Conservation (phyloP, 129 eudicot genomes). For the Smallanthus sonchifolius region DNA sequence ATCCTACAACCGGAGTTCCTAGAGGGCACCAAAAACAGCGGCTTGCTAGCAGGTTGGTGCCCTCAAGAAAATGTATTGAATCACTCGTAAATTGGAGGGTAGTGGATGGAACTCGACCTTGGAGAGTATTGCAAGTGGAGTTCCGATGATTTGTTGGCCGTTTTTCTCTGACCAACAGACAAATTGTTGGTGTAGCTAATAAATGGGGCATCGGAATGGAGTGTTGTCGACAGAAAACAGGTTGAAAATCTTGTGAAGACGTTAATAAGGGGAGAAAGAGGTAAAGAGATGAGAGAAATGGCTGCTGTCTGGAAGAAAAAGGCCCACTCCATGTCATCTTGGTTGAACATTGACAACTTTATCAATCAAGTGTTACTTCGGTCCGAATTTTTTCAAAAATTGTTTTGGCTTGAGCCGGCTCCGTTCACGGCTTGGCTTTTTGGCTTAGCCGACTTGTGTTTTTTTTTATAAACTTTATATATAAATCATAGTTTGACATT, state of each 20-base stretch:
- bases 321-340: slow-evolving; percentile 19
- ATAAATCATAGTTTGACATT: no score
- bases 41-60: slow-evolving; percentile 24
- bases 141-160: slow-evolving; percentile 30
- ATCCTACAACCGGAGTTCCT: slow-evolving; percentile 19
- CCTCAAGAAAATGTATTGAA: slow-evolving; percentile 20
- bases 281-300: slow-evolving; percentile 22
- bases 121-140: slow-evolving; percentile 4
- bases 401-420: no score
- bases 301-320: slow-evolving; percentile 18
- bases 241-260: slow-evolving; percentile 21
- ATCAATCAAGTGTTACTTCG: slow-evolving; percentile 2
- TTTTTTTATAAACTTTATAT: no score
- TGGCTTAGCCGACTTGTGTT: no score
- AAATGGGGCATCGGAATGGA: slow-evolving; percentile 26
- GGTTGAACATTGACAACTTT: slow-evolving; percentile 29
- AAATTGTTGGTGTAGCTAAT: slow-evolving; percentile 3
- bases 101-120: slow-evolving; percentile 2
- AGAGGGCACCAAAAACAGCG: neutral
- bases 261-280: slow-evolving; percentile 21
- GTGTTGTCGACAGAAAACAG: slow-evolving; percentile 11
- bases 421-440: no score
- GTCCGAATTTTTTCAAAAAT: no score
- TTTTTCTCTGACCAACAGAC: slow-evolving; percentile 16
- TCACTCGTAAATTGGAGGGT: slow-evolving; percentile 30